phyloP scores from a whole-genome alignment of 176 grass and related monocot species.

The Bromus sterilis region DNA sequence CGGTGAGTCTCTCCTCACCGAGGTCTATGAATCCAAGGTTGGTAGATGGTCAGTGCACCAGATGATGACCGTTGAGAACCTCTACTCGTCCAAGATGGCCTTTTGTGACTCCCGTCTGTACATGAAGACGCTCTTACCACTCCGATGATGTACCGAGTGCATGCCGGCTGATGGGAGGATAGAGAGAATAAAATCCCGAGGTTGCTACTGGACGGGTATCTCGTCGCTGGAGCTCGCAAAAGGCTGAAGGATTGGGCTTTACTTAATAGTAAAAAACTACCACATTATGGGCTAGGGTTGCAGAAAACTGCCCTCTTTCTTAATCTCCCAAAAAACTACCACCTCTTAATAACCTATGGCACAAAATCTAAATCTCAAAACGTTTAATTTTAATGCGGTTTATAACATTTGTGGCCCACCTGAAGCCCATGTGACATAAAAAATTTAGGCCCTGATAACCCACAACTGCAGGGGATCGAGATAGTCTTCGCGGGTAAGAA shows the following conservation, averaged over 20 bases:
- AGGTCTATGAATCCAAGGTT: slow-evolving; percentile 73
- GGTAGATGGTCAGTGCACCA: slow-evolving; percentile 71
- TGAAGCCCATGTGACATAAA: too few species aligned
- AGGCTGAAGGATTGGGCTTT: slow-evolving; percentile 78
- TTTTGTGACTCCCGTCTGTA: slow-evolving; percentile 88
- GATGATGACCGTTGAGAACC: slow-evolving; percentile 69
- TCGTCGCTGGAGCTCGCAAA: slow-evolving; percentile 70
- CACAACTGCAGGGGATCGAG: too few species aligned
- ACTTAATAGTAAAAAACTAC: too few species aligned
- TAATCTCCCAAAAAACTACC: too few species aligned
- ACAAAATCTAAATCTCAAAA: too few species aligned
- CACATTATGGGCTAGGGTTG: too few species aligned
- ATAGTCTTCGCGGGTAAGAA: too few species aligned
- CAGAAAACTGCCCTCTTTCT: too few species aligned
- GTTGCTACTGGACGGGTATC: slow-evolving; percentile 89
- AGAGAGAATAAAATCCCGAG: slow-evolving; percentile 92
- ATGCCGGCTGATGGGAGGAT: slow-evolving; percentile 69
- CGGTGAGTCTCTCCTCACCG: slow-evolving; percentile 74
- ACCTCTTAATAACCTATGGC: too few species aligned
- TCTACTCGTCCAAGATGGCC: slow-evolving; percentile 94
- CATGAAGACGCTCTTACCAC: slow-evolving; percentile 86
- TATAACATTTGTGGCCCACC: too few species aligned
- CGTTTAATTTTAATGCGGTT: too few species aligned
- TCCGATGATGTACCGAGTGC: slow-evolving; percentile 89
- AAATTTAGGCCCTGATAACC: too few species aligned